Evolutionary conservation across 768 basidiomycete species (phyloP).

Genomic region (Neoboletus brunneissimus): DNA sequence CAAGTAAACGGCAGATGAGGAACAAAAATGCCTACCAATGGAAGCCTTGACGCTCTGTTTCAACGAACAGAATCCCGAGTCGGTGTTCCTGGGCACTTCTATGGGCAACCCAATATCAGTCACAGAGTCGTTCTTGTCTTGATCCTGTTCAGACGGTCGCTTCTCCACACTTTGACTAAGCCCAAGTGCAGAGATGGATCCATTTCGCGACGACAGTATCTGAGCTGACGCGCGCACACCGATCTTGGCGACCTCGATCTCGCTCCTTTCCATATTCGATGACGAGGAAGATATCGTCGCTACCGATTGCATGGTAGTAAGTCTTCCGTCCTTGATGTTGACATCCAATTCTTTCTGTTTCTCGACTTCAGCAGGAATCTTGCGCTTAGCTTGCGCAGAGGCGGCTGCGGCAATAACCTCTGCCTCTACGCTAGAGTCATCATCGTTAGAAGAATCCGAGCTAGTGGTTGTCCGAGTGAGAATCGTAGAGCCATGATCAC

Average conservation of each 20-base stretch:
- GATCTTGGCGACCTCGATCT: conserved; percentile 31
- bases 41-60: conserved; percentile 74
- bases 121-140: conserved; percentile 9
- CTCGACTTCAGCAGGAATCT: conserved; percentile 1
- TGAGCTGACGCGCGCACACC: conserved; percentile 30
- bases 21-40: conserved; percentile 50
- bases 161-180: conserved; percentile 8
- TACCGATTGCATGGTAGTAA: conserved; percentile 9
- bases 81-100: conserved; percentile 26
- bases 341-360: background rate
- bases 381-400: conserved; percentile 6
- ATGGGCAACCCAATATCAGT: conserved; percentile 26
- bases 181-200: conserved; percentile 19
- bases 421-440: conserved; percentile 26
- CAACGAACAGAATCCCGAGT: conserved; percentile 47
- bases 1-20: background rate
- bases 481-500: conserved; percentile 34
- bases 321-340: conserved; percentile 3
- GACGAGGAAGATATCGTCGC: conserved; percentile 19
- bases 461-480: conserved; percentile 15
- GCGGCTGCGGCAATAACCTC: conserved; percentile 25
- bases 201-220: conserved; percentile 24
- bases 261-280: conserved; percentile 27
- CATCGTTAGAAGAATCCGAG: conserved; percentile 25
- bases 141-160: conserved; percentile 6